These are phyloP conservation scores for Theileria orientalis DNA, from an alignment of 169 alveolate species.

Conservation along the genomic window DNA sequence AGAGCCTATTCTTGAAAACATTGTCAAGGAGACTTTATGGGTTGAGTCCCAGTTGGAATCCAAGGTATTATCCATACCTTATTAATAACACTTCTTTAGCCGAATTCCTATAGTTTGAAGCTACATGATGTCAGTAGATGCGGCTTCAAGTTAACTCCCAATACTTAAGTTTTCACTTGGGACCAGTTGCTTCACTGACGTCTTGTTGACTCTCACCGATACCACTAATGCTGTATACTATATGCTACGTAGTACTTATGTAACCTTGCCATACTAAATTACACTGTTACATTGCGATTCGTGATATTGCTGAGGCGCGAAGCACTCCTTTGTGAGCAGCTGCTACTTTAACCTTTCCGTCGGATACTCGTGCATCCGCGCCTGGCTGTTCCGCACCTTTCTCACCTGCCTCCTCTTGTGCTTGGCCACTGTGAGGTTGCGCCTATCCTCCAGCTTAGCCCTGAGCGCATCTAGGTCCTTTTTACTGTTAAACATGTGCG, in stretches of 20 bases:
- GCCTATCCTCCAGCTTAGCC: conserved; percentile 38
- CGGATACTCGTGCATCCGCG: not conserved
- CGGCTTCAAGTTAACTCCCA: conserved; percentile 12
- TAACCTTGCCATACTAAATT: too few species aligned
- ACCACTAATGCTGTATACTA: too few species aligned
- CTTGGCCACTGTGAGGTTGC: conserved; percentile 27
- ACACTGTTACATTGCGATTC: too few species aligned
- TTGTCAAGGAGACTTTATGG: conserved; percentile 56
- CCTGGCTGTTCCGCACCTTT: not conserved
- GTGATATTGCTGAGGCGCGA: too few species aligned
- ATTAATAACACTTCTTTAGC: not conserved
- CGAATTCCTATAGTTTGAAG: conserved; percentile 4
- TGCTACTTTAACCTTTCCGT: not conserved
- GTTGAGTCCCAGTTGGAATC: conserved; percentile 16
- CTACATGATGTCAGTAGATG: conserved; percentile 23
- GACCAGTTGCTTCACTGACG: too few species aligned
- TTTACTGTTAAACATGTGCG: not conserved
- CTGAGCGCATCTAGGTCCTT: conserved; percentile 4
- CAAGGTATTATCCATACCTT: not conserved
- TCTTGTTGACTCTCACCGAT: too few species aligned
- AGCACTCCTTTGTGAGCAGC: too few species aligned
- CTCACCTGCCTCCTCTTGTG: conserved; percentile 38
- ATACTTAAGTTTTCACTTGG: not conserved
- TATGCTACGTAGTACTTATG: too few species aligned
- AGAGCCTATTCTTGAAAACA: conserved; percentile 22